Evolutionary conservation across 2,329 filamentous ascomycete genomes (phyloP).

Genomic region (Leptodontidium sp.): DNA sequence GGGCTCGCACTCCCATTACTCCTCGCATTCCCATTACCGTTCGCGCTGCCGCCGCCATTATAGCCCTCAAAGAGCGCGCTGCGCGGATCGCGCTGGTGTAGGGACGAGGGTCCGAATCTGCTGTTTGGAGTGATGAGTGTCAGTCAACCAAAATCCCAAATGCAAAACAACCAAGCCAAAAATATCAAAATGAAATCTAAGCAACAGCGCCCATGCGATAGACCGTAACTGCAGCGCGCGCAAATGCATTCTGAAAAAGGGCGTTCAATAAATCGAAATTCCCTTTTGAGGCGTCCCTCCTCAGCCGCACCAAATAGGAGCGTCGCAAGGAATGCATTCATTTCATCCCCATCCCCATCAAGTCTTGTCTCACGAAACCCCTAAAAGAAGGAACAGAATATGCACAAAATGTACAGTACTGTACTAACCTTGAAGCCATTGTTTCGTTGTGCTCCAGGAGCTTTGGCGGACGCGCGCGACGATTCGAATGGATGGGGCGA

Average conservation of each 20-base stretch:
- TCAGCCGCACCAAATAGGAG: neutral
- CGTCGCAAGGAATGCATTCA: neutral
- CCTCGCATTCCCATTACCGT: conserved; percentile 53
- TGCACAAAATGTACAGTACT: neutral
- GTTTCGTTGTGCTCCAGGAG: conserved; percentile 29
- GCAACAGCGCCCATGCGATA: too few species aligned
- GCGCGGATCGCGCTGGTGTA: conserved; percentile 78
- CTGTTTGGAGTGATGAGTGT: conserved; percentile 17
- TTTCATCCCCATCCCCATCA: too few species aligned
- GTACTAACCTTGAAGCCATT: conserved; percentile 43
- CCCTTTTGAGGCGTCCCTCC: neutral
- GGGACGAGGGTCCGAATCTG: conserved; percentile 72
- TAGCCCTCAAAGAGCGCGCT: conserved; percentile 81
- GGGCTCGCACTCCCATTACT: conserved; percentile 37
- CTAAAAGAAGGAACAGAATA: neutral
- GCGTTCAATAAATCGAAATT: conserved; percentile 2
- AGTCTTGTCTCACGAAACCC: too few species aligned
- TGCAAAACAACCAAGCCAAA: neutral
- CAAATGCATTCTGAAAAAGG: neutral
- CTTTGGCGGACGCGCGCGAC: neutral
- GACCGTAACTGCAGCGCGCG: neutral
- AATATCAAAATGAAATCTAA: neutral
- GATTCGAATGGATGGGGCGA: conserved; percentile 11
- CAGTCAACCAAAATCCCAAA: neutral
- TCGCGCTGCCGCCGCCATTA: conserved; percentile 59